These are phyloP conservation scores for Amaranthus palmeri DNA, from an alignment of 148 eudicot species.

Conservation along the genomic window DNA sequence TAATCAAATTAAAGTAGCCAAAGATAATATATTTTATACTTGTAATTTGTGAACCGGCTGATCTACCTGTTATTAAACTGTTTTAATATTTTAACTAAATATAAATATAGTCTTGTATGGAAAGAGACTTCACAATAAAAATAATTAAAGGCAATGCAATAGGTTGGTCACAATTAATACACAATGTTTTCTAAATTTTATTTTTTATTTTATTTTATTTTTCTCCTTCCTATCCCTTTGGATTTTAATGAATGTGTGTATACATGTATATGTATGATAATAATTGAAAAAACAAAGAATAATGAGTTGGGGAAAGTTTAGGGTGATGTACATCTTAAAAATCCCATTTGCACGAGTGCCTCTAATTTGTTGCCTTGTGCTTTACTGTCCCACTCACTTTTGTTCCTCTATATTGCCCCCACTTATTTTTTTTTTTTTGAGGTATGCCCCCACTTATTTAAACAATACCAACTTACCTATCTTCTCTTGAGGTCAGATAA, in stretches of 20 bases:
- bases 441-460: too few species aligned
- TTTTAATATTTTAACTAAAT: neutral
- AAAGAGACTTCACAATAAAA: conserved; percentile 7
- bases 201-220: too few species aligned
- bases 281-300: neutral
- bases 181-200: conserved; percentile 1
- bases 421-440: too few species aligned
- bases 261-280: neutral
- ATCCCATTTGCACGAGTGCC: conserved; percentile 66
- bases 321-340: conserved; percentile 33
- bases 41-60: too few species aligned
- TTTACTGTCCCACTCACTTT: conserved; percentile 23
- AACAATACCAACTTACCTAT: neutral
- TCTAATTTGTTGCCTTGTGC: conserved; percentile 45
- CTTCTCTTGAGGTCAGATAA: conserved; percentile 12
- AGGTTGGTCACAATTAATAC: neutral
- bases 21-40: too few species aligned
- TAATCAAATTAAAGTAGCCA: too few species aligned
- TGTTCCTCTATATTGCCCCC: conserved; percentile 2
- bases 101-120: neutral
- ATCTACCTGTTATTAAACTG: too few species aligned
- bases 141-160: too few species aligned
- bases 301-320: neutral
- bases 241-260: neutral
- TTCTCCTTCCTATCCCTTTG: neutral